Base-by-base conservation (phyloP, 352 stramenopile genomes). In the Globisporangium lucens region DNA sequence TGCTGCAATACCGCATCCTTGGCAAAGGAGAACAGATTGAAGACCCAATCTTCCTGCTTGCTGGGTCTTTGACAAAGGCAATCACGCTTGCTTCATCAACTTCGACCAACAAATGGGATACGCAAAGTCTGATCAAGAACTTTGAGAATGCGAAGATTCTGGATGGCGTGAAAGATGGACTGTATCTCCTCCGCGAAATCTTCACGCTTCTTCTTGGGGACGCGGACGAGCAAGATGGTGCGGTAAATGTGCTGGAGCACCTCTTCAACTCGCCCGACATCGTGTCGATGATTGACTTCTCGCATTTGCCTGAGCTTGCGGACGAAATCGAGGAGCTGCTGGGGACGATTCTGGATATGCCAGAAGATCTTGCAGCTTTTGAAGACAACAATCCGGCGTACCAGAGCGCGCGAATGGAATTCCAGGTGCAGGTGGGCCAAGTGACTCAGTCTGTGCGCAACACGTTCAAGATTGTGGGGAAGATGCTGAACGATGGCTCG, bases 1-100 rank as follows among this genome's bases (percentile, higher is more conserved):
- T 95, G 49, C 56, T 95, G 35, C 87, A 95, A 66, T 95, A 95
- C 47, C 83, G 85, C 13, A 90, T 95, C 43, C 53, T 90, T 20
- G 77, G 85, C 49, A 87, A 89, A 53, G 86, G 86, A 1, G 80
- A 87, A 29, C 76, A 75, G 3, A 80, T 95, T 1, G 74, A 94
- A 66, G 86, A 93, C 24, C 87, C 87, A 2, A 91, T 95, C 58
- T 95, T 95, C 62, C 56, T 95, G 22, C 67, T 94, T 2, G 87
- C 83, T 51, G 87, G 88, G 9, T 93, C 92, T 60, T 57, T 89
- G 20, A 76, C 74, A 33, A 90, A 90, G 65, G 84, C 84, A 3
- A 71, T 91, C 15, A 76, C 89, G 35, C 66, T 91, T 6, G 78
- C 87, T 1, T 77, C 74, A 6, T 86, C 91, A 59, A 63, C 84